Evolutionary conservation across 768 basidiomycete genomes (phyloP).

Genomic region (Fistulinella prunicolor): DNA sequence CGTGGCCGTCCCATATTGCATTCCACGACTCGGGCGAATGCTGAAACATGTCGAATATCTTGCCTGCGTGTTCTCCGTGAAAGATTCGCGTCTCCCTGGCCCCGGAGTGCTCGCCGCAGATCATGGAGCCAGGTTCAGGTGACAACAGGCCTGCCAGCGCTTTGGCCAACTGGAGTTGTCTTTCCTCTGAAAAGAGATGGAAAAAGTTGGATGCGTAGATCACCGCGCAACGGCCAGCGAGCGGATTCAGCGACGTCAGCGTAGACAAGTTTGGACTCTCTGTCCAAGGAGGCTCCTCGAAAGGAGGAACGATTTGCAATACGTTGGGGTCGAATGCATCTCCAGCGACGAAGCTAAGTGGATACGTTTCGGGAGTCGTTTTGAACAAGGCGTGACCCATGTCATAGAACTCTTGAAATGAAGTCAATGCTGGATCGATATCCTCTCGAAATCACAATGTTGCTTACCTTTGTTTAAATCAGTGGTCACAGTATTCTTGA

Average conservation of each 20-base stretch:
- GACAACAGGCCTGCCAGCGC: constrained; percentile 28
- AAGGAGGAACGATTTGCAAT: constrained; percentile 35
- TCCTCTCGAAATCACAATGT: no score
- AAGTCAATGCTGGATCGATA: no score
- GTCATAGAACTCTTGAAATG: constrained; percentile 48
- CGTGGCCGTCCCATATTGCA: constrained; percentile 36
- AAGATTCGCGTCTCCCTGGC: neutral
- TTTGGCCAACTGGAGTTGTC: constrained; percentile 24
- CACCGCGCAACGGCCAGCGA: constrained; percentile 46
- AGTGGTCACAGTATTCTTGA: constrained; percentile 33
- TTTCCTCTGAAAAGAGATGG: constrained; percentile 30
- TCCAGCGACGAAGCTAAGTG: constrained; percentile 50
- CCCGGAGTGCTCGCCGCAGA: constrained; percentile 25
- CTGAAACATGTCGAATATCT: constrained; percentile 20
- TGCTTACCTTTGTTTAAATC: constrained; percentile 36
- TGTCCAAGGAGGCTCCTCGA: constrained; percentile 20
- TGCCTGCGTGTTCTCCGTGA: neutral
- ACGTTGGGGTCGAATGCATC: constrained; percentile 48
- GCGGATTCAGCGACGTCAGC: constrained; percentile 43
- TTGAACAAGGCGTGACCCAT: constrained; percentile 60
- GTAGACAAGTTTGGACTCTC: constrained; percentile 28
- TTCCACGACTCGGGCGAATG: constrained; percentile 34
- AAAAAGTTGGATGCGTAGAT: constrained; percentile 51
- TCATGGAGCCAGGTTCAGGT: constrained; percentile 23
- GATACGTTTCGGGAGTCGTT: constrained; percentile 49